phyloP scores from a whole-genome alignment of 2,329 filamentous ascomycete genomes.

The Tolypocladium capitatum region DNA sequence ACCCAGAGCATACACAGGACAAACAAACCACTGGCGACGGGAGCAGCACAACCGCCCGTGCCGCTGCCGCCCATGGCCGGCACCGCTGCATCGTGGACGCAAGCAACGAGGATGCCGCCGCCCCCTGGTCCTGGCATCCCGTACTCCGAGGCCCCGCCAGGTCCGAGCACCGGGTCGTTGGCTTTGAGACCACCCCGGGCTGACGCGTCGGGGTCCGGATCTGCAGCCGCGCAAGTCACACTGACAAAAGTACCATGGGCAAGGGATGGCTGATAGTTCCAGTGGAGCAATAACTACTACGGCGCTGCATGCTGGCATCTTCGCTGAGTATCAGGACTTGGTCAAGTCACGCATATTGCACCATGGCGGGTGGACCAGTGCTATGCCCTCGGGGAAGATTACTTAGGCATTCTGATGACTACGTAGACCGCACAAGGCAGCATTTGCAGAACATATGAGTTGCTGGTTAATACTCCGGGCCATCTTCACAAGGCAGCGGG shows the following conservation, averaged over 20 bases:
- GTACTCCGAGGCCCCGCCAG: slow-evolving; percentile 23
- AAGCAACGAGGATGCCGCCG: slow-evolving; percentile 25
- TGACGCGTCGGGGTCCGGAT: slow-evolving; percentile 10
- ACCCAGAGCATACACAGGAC: slow-evolving; percentile 41
- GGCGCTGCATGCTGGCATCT: neutral
- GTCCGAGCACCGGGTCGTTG: slow-evolving; percentile 13
- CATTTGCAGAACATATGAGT: neutral
- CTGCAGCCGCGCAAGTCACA: slow-evolving; percentile 23
- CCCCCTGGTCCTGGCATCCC: slow-evolving; percentile 22
- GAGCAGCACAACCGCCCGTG: slow-evolving; percentile 7
- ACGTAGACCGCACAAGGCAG: neutral
- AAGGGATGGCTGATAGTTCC: slow-evolving; percentile 12
- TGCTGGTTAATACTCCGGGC: neutral
- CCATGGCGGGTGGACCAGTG: neutral
- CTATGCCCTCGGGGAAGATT: neutral
- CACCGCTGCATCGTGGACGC: slow-evolving; percentile 32
- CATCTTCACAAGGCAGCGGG: neutral
- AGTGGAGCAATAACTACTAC: neutral
- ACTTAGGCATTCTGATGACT: neutral
- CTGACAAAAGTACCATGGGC: slow-evolving; percentile 36
- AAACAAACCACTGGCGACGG: slow-evolving; percentile 31
- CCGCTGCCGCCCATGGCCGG: slow-evolving; percentile 14
- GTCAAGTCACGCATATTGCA: neutral
- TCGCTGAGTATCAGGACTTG: neutral
- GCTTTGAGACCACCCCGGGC: slow-evolving; percentile 10